Evolutionary conservation across 176 grass and related monocot genomes (phyloP).

Genomic region (Aegilops speltoides): DNA sequence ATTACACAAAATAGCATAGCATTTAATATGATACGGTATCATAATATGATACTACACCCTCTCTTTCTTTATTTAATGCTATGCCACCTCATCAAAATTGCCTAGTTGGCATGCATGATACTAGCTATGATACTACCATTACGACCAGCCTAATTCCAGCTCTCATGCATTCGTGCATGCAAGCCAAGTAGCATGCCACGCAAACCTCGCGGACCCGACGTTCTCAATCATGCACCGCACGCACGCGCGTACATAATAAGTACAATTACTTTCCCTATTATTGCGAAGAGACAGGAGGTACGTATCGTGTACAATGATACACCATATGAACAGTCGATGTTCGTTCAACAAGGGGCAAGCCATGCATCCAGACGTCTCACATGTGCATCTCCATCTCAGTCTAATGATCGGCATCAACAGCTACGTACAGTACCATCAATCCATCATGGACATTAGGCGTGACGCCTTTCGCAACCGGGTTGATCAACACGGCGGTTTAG

Average conservation of each 20-base stretch:
- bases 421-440: background rate
- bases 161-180: background rate
- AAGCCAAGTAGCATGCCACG: background rate
- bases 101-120: no score
- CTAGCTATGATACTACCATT: no score
- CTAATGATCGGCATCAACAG: conserved; percentile 1
- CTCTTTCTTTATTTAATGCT: no score
- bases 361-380: background rate
- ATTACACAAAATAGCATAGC: no score
- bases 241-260: background rate
- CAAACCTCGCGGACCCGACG: background rate
- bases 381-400: background rate
- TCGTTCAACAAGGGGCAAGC: background rate
- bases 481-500: background rate
- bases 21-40: no score
- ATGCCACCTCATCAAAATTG: no score
- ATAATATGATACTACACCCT: no score
- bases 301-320: background rate
- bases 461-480: background rate
- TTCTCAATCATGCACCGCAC: background rate
- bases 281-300: background rate
- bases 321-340: background rate
- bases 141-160: no score
- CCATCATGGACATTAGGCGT: background rate
- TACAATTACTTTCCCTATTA: background rate